Evolutionary conservation across 2,329 filamentous ascomycete genomes (phyloP).

Genomic region (Aspergillus fructus): DNA sequence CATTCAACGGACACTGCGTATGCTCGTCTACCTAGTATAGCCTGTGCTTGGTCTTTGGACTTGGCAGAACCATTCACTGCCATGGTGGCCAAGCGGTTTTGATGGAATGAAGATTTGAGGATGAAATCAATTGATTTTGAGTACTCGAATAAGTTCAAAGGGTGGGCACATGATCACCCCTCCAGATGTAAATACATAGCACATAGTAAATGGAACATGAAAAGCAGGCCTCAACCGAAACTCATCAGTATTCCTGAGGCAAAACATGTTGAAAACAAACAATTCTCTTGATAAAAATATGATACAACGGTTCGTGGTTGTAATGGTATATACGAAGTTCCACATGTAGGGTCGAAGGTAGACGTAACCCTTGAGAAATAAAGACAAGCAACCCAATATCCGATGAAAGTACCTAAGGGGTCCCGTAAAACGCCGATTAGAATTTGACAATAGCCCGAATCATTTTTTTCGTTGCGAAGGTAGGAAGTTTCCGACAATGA

Average conservation of each 20-base stretch:
- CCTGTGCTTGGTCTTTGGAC: constrained; percentile 4
- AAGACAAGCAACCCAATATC: not conserved
- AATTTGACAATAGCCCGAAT: not conserved
- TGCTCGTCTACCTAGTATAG: constrained; percentile 12
- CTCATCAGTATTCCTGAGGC: not conserved
- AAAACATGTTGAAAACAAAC: not conserved
- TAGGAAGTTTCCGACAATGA: constrained; percentile 96
- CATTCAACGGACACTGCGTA: not conserved
- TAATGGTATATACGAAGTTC: constrained; percentile 9
- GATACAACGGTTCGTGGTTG: constrained; percentile 13
- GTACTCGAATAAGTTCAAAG: not conserved
- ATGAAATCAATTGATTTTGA: not conserved
- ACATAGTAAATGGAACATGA: too few relatives aligned
- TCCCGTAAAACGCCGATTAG: not conserved
- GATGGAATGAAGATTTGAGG: not conserved
- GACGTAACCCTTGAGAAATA: not conserved
- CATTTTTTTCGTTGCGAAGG: constrained; percentile 68
- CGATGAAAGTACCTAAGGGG: not conserved
- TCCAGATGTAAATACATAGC: not conserved
- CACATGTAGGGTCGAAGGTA: not conserved
- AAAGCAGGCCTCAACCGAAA: not conserved
- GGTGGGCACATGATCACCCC: constrained; percentile 4
- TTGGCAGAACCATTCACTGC: not conserved
- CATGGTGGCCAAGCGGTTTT: not conserved
- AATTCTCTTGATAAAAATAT: constrained; percentile 2